A percentile compares a stretch with the other conserved stretches of the same genome.
Evolutionary conservation across 257 asterid species (phyloP).

Genomic region (Schizonepeta tenuifolia): DNA sequence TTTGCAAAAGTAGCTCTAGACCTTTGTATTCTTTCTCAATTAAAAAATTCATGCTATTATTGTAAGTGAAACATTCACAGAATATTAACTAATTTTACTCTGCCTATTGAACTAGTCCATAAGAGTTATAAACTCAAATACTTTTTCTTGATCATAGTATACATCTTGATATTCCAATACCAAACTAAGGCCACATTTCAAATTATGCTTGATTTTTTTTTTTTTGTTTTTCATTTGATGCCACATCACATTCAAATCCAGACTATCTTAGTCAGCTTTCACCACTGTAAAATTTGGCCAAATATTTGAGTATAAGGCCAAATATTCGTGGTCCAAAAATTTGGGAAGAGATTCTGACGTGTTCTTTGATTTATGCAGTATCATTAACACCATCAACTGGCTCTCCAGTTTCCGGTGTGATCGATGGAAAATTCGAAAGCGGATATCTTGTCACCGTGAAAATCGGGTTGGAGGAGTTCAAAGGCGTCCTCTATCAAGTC

Average conservation of each 20-base stretch:
- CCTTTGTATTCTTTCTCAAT: neutral
- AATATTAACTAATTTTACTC: too few species aligned
- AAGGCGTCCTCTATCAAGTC: slow-evolving; percentile 79
- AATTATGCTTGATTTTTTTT: neutral
- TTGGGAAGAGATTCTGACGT: neutral
- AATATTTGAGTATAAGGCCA: too few species aligned
- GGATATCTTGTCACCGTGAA: slow-evolving; percentile 84
- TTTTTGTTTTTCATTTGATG: too few species aligned
- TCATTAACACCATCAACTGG: slow-evolving; percentile 40
- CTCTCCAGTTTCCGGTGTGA: slow-evolving; percentile 62
- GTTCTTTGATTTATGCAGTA: slow-evolving; percentile 30
- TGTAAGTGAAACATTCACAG: neutral
- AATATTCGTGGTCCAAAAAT: too few species aligned
- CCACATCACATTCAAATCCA: too few species aligned
- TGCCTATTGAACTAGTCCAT: too few species aligned
- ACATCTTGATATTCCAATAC: too few species aligned
- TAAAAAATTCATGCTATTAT: neutral
- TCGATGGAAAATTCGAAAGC: slow-evolving; percentile 86
- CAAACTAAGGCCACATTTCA: neutral
- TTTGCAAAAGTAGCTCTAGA: too few species aligned
- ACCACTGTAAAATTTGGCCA: too few species aligned
- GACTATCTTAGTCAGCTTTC: too few species aligned
- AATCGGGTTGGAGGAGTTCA: slow-evolving; percentile 69
- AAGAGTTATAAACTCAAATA: too few species aligned
- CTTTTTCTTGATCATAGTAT: too few species aligned